phyloP scores from a whole-genome alignment of 495 filamentous ascomycete genomes.

The Collariella sp. region DNA sequence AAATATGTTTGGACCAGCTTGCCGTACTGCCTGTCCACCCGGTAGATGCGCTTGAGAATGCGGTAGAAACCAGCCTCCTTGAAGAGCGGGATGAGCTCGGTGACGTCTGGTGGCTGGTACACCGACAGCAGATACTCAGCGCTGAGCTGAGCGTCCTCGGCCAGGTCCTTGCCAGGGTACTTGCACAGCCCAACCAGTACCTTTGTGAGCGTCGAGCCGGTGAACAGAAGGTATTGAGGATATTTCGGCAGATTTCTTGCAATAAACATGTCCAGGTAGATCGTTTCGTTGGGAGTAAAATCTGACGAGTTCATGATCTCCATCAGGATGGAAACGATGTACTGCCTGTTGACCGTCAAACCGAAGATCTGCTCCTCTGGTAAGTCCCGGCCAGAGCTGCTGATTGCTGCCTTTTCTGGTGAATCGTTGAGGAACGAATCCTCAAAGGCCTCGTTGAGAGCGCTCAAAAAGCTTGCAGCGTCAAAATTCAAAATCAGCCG shows the following conservation, averaged over 20 bases:
- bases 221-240: constrained; percentile 85
- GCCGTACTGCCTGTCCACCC: constrained; percentile 68
- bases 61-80: constrained; percentile 78
- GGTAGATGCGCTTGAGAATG: constrained; percentile 86
- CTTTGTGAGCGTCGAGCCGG: constrained; percentile 73
- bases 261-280: constrained; percentile 97
- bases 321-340: constrained; percentile 77
- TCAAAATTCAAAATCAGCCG: constrained; percentile 79
- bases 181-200: constrained; percentile 76
- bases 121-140: constrained; percentile 89
- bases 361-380: constrained; percentile 58
- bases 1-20: constrained; percentile 75
- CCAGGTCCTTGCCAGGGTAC: constrained; percentile 70
- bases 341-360: constrained; percentile 77
- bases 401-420: constrained; percentile 47
- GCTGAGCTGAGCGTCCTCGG: constrained; percentile 91
- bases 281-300: constrained; percentile 71
- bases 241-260: constrained; percentile 95
- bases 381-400: constrained; percentile 39
- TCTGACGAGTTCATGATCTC: constrained; percentile 71
- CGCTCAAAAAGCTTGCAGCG: constrained; percentile 84
- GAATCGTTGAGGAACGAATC: constrained; percentile 83
- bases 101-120: constrained; percentile 79
- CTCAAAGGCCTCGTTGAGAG: constrained; percentile 95
- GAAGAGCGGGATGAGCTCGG: constrained; percentile 65